These are phyloP conservation scores for Poterioochromonas sp. DNA, from an alignment of 352 stramenopile genomes.

Conservation along the genomic window DNA sequence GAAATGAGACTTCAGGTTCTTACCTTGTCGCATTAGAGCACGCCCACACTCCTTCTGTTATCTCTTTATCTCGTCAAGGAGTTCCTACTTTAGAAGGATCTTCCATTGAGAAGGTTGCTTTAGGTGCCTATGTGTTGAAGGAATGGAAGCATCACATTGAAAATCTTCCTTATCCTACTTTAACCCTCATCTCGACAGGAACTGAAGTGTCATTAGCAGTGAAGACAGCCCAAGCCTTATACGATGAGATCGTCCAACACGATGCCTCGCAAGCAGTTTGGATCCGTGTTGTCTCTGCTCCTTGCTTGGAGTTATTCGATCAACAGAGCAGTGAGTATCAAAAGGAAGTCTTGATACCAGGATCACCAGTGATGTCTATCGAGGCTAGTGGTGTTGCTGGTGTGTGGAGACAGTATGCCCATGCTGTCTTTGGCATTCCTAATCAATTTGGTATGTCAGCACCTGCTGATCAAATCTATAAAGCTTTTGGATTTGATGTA, in stretches of 20 bases:
- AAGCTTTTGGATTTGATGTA: conserved; percentile 88
- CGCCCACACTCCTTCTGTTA: conserved; percentile 75
- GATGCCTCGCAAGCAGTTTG: conserved; percentile 53
- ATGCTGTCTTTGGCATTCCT: conserved; percentile 71
- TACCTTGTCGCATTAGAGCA: conserved; percentile 79
- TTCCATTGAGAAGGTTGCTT: conserved; percentile 68
- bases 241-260: no score
- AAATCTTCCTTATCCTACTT: neutral
- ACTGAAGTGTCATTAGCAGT: conserved; percentile 89
- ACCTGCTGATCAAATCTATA: conserved; percentile 73
- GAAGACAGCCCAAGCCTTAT: conserved; percentile 82
- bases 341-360: conserved; percentile 76
- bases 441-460: conserved; percentile 55
- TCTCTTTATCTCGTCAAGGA: conserved; percentile 79
- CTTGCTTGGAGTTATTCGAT: conserved; percentile 93
- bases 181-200: conserved; percentile 53
- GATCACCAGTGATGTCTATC: conserved; percentile 85
- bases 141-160: conserved; percentile 43
- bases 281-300: conserved; percentile 90
- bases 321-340: conserved; percentile 89
- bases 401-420: conserved; percentile 89
- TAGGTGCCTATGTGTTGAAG: conserved; percentile 66
- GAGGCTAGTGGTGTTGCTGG: conserved; percentile 84
- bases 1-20: conserved; percentile 90
- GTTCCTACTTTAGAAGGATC: conserved; percentile 78